A percentile compares a stretch with the other conserved stretches of the same genome.
Conservation (phyloP, 2,329 filamentous ascomycete species). For the Cladophialophora carrionii region DNA sequence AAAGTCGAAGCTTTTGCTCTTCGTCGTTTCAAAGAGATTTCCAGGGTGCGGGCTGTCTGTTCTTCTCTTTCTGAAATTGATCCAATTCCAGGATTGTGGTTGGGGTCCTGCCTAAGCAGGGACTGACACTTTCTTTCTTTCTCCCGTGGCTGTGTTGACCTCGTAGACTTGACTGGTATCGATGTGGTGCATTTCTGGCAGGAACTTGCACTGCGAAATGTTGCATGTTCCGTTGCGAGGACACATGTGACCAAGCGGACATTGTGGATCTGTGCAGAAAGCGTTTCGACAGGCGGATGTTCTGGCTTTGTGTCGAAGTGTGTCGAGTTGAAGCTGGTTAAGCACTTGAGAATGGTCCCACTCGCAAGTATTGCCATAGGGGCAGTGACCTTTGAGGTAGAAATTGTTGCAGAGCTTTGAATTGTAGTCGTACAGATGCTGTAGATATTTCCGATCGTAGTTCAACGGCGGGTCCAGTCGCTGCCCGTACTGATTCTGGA, state of each 20-base stretch:
- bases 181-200: conserved; percentile 34
- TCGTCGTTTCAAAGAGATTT: conserved; percentile 4
- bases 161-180: conserved; percentile 29
- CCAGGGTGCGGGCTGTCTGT: background rate
- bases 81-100: background rate
- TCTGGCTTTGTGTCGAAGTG: conserved; percentile 34
- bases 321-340: conserved; percentile 30
- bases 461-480: conserved; percentile 57
- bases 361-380: conserved; percentile 39
- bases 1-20: background rate
- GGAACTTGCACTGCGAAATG: conserved; percentile 29
- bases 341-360: conserved; percentile 33
- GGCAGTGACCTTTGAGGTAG: conserved; percentile 61
- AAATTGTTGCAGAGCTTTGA: conserved; percentile 65
- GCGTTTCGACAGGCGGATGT: conserved; percentile 33
- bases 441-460: conserved; percentile 56
- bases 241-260: conserved; percentile 35
- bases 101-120: conserved; percentile 26
- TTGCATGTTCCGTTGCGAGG: conserved; percentile 26
- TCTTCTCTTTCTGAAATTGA: background rate
- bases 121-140: conserved; percentile 24
- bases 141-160: conserved; percentile 25
- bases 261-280: conserved; percentile 31
- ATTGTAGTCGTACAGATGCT: conserved; percentile 53
- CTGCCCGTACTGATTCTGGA: conserved; percentile 54